phyloP scores from a whole-genome alignment of 371 early-diverging fungal species.

The Rhizopus stolonifer region DNA sequence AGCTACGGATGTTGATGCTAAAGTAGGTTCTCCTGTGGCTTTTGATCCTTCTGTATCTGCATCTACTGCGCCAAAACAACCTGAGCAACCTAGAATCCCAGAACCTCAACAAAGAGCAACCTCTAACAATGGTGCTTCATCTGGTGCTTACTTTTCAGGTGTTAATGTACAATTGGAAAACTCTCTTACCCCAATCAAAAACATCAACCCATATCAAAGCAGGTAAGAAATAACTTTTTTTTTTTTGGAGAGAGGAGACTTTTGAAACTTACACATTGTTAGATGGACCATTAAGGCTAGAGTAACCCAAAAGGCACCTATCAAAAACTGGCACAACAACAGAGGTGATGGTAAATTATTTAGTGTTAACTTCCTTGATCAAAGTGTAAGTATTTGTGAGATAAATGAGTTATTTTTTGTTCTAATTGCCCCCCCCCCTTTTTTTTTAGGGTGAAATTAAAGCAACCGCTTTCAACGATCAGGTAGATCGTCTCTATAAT shows the following conservation, averaged over 20 bases:
- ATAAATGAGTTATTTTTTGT: neutral
- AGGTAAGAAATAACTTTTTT: constrained; percentile 34
- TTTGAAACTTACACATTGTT: neutral
- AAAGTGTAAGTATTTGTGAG: constrained; percentile 47
- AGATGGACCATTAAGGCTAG: constrained; percentile 93
- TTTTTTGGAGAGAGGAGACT: too few relatives aligned
- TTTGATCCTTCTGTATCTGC: constrained; percentile 22
- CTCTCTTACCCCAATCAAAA: constrained; percentile 54
- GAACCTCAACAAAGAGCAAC: constrained; percentile 24
- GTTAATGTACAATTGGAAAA: constrained; percentile 52
- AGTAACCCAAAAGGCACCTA: constrained; percentile 80
- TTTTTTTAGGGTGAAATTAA: constrained; percentile 83
- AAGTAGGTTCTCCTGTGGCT: constrained; percentile 46
- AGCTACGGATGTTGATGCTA: constrained; percentile 27
- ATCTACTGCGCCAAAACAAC: constrained; percentile 16
- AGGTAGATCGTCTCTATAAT: constrained; percentile 73
- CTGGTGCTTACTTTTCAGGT: constrained; percentile 48
- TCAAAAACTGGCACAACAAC: constrained; percentile 80
- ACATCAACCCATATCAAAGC: constrained; percentile 78
- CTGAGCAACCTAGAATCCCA: neutral
- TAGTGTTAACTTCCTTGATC: constrained; percentile 85
- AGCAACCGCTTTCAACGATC: constrained; percentile 87
- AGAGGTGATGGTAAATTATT: constrained; percentile 88
- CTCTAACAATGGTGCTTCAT: constrained; percentile 42
- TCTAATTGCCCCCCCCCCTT: neutral